Evolutionary conservation across 2,329 filamentous ascomycete genomes (phyloP).

Genomic region (Harringtonia lauricola): DNA sequence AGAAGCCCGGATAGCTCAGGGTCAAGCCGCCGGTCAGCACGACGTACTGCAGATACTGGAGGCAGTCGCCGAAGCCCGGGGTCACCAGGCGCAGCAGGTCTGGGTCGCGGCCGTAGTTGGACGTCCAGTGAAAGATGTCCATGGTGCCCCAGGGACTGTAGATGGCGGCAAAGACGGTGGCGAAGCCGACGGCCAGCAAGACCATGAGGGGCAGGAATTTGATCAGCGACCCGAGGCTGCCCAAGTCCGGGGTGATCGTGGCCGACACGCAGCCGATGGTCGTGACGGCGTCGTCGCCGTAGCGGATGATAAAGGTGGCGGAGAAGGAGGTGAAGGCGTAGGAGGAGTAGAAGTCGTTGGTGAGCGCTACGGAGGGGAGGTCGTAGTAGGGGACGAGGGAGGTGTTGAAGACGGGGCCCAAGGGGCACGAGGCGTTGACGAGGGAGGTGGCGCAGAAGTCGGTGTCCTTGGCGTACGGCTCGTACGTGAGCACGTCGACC

Average conservation of each 20-base stretch:
- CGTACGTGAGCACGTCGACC: conserved; percentile 67
- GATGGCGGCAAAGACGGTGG: conserved; percentile 74
- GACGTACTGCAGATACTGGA: conserved; percentile 94
- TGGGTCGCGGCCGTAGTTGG: conserved; percentile 89
- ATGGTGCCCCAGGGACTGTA: conserved; percentile 90
- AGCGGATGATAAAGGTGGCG: conserved; percentile 61
- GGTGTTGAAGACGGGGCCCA: conserved; percentile 58
- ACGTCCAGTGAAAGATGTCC: conserved; percentile 92
- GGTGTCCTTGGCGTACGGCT: conserved; percentile 44
- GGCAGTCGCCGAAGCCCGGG: conserved; percentile 89
- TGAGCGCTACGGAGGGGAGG: conserved; percentile 63
- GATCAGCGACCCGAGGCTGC: conserved; percentile 55
- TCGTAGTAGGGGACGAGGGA: conserved; percentile 21
- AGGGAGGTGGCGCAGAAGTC: conserved; percentile 56
- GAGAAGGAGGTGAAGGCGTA: conserved; percentile 81
- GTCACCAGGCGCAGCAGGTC: conserved; percentile 88
- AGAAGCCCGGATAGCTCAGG: conserved; percentile 86
- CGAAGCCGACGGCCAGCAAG: conserved; percentile 67
- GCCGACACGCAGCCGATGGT: conserved; percentile 71
- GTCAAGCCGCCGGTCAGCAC: conserved; percentile 79
- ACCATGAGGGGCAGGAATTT: conserved; percentile 69
- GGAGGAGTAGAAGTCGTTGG: conserved; percentile 64
- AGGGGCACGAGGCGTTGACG: conserved; percentile 57
- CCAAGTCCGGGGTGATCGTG: conserved; percentile 76
- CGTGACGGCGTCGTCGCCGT: conserved; percentile 54